Percentiles rank a stretch among this genome's conserved stretches.
phyloP scores from a whole-genome alignment of 225 moss, liverwort and hornwort genomes.

The Bryoerythrophyllum caledonicum region DNA sequence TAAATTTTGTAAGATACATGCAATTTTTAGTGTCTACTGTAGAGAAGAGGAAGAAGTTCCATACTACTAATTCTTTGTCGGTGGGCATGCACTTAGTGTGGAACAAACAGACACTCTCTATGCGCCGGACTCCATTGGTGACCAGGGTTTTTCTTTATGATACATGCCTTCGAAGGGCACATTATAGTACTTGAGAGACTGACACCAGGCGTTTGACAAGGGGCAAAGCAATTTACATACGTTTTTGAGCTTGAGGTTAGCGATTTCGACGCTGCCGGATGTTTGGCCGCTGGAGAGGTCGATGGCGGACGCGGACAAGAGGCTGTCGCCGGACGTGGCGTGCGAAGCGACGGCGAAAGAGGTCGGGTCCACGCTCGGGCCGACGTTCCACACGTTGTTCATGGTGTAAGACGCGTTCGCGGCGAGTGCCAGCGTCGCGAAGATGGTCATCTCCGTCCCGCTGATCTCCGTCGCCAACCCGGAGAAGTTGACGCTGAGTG shows the following conservation, averaged over 20 bases:
- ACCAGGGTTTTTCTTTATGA: too few relatives aligned
- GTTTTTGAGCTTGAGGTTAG: slow-evolving; percentile 51
- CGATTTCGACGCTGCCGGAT: neutral
- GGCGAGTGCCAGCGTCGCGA: slow-evolving; percentile 40
- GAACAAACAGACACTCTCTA: too few relatives aligned
- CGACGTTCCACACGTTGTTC: slow-evolving; percentile 69
- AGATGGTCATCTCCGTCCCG: slow-evolving; percentile 45
- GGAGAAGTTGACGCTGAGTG: slow-evolving; percentile 36
- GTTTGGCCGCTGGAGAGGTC: slow-evolving; percentile 30
- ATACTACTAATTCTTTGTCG: too few relatives aligned
- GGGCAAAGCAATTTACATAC: slow-evolving; percentile 25
- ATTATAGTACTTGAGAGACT: too few relatives aligned
- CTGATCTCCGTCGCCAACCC: slow-evolving; percentile 10
- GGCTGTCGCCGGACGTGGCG: neutral
- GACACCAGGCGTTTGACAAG: too few relatives aligned
- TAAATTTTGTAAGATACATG: too few relatives aligned
- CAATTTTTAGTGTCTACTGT: too few relatives aligned
- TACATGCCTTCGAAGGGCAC: too few relatives aligned
- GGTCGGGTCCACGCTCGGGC: slow-evolving; percentile 38
- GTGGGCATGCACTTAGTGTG: too few relatives aligned
- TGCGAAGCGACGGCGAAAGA: slow-evolving; percentile 31
- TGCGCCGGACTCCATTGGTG: too few relatives aligned
- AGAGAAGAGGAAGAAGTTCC: too few relatives aligned
- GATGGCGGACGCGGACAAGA: slow-evolving; percentile 24
- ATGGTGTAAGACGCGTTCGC: slow-evolving; percentile 33